Evolutionary conservation across 2,329 filamentous ascomycete species (phyloP), one percentile per base, ranked within the genome.

Genomic region (Penicillium hesseltinei): DNA sequence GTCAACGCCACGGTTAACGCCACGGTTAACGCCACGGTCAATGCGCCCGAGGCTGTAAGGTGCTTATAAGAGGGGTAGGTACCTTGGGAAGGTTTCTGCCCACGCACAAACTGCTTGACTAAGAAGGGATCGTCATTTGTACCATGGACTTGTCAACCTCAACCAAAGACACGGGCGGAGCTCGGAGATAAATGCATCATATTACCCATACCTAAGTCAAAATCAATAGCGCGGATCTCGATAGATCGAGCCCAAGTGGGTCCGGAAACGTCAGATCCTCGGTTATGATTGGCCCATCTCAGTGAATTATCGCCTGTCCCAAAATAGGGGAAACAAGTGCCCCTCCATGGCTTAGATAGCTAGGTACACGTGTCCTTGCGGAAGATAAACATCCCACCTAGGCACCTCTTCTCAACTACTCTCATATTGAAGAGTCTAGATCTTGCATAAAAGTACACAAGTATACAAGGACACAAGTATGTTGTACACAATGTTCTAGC

Each of bases 221-320:
- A 42, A 40, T 50, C 45, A 25, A 21, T 45, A 45, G 48, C 25
- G 25, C 35, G 23, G 36, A 57, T 57, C 54, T 42, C 8, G 13
- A 21, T 33, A 56, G 54, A 53, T 56, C 49, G 39, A n/a, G 17
- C 47, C n/a, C 19, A 39, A 21, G 35, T 45, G 39, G 40, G n/a
- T 4, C 35, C 35, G n/a, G 25, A 52, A 56, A 33, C 4, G 10
- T 5, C 29, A 43, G 35, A 47, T 53, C 35, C 3, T 13, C 9
- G 0, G 2, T 33, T 40, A 53, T 57, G 27, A 53, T 57, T 57
- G 49, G 54, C 17, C 3, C 9, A 53, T 52, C 39, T 15, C 7
- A 51, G 9, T 27, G 1, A 13, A 25, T 33, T 8, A 38, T 38
- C 5, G 23, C 9, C 40, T 11, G 7, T 10, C 25, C 35, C 15